Evolutionary conservation across 202 grass and related monocot genomes (phyloP), one percentile per base, ranked within the genome.

Genomic region (Saccharum hybrid): DNA sequence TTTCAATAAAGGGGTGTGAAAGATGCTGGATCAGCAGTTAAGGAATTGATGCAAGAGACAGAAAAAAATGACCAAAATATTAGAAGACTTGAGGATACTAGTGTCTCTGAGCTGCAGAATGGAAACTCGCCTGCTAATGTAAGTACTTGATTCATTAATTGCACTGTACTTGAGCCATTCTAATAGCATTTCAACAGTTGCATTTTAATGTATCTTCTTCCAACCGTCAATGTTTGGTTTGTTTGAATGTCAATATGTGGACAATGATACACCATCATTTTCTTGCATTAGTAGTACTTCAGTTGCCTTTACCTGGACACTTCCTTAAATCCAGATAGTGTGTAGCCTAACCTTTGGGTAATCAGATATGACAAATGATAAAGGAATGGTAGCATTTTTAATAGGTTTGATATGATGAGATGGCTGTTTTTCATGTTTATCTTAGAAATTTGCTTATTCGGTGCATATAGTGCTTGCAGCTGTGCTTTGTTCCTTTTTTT

Each of bases 121-220:
- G 90, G 88, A 64, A 96, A 90, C 68, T 62, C 61, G 12, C 86
- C 83, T 26, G 59, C 78, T 46, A 86, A 49, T 90, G 96, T 96
- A 80, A 89, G 89, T 78, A 52, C 31, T 61, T 19, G 12, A 61
- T 14, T 63, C 10, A 2, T 31, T 12, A 14, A 72, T 87, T 75
- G 33, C 42, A 85, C 45, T 43, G 56, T 86, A 48, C 9, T 36
- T 16, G 3, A 68, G 22, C 10, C 28, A 36, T 69, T 64, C 0
- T 14, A 9, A 33, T 54, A 7, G 6, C 49, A 76, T 83, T 87
- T 63, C 37, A 43, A 63, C 0, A 40, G 36, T 3, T 54, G 23
- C 8, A 33, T 15, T 68, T 63, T 12, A 8, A 6, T 18, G 11
- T 54, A 68, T 73, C 66, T 72, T 71, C 54, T 46, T 66, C 15